These are phyloP conservation scores for Xerocomellus dryophilus DNA, from an alignment of 768 basidiomycete genomes.

Conservation along the genomic window DNA sequence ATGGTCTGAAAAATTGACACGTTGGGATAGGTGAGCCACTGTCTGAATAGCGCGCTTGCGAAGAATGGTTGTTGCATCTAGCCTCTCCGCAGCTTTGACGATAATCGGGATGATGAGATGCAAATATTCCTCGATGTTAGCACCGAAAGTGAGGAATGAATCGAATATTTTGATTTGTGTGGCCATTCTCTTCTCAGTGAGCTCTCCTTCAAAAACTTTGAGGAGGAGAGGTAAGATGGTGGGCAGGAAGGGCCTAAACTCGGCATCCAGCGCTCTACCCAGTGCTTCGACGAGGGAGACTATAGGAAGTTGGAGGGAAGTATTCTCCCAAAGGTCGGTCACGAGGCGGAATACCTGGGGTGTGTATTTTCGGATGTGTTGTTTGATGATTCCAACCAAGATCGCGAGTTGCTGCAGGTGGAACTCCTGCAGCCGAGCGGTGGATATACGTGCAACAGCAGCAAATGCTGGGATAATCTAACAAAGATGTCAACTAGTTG, in stretches of 20 bases:
- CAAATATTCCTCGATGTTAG: conserved; percentile 96
- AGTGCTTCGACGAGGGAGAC: conserved; percentile 91
- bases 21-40: conserved; percentile 82
- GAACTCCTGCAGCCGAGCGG: conserved; percentile 84
- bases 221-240: conserved; percentile 85
- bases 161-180: conserved; percentile 92
- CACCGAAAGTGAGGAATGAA: conserved; percentile 91
- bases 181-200: conserved; percentile 70
- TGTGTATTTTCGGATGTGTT: conserved; percentile 92
- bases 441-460: conserved; percentile 76
- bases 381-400: conserved; percentile 93
- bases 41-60: conserved; percentile 89
- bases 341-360: conserved; percentile 81
- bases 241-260: conserved; percentile 95
- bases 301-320: conserved; percentile 81
- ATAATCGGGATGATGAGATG: conserved; percentile 96
- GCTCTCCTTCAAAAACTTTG: conserved; percentile 87
- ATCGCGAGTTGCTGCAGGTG: conserved; percentile 95
- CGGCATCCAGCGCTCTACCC: conserved; percentile 90
- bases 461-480: conserved; percentile 96
- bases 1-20: conserved; percentile 97
- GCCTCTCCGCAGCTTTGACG: conserved; percentile 83
- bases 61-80: conserved; percentile 67
- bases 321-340: conserved; percentile 87
- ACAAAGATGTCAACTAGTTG: conserved; percentile 7